These are phyloP conservation scores for Orbilia blumenaviensis DNA, from an alignment of 2,329 filamentous ascomycete species.

Conservation along the genomic window DNA sequence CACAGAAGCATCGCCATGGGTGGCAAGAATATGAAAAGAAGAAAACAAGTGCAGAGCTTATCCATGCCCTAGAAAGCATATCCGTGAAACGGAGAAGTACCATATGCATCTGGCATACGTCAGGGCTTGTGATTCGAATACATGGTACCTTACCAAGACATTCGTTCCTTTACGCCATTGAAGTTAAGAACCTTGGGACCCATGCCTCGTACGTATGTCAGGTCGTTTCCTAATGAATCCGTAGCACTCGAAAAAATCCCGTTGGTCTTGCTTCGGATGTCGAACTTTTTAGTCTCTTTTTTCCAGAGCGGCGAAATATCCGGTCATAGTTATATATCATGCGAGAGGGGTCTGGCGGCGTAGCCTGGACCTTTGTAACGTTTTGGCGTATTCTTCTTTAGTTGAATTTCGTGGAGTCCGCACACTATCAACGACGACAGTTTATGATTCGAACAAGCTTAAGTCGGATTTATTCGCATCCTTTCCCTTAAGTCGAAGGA, in stretches of 20 bases:
- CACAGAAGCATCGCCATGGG: neutral
- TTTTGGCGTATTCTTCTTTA: neutral
- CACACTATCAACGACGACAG: too few species aligned
- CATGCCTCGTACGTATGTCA: neutral
- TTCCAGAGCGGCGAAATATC: neutral
- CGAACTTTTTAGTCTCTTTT: neutral
- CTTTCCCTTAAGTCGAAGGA: neutral
- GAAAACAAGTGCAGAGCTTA: neutral
- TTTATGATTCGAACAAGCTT: neutral
- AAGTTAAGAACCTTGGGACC: neutral
- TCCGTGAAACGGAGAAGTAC: conserved; percentile 3
- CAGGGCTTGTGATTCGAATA: neutral
- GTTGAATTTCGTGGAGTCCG: too few species aligned
- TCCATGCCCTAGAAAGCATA: neutral
- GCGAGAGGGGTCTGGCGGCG: neutral
- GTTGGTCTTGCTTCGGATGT: neutral
- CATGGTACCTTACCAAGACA: neutral
- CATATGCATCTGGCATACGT: conserved; percentile 36
- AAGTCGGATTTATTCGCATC: neutral
- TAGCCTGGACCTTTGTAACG: neutral
- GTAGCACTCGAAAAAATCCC: neutral
- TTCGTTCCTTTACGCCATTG: conserved; percentile 20
- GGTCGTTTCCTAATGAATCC: neutral
- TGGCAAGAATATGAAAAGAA: conserved; percentile 7
- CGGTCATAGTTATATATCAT: conserved; percentile 14